Base-by-base conservation (phyloP, 345 rosid species). In the Eucalyptus brandiana region DNA sequence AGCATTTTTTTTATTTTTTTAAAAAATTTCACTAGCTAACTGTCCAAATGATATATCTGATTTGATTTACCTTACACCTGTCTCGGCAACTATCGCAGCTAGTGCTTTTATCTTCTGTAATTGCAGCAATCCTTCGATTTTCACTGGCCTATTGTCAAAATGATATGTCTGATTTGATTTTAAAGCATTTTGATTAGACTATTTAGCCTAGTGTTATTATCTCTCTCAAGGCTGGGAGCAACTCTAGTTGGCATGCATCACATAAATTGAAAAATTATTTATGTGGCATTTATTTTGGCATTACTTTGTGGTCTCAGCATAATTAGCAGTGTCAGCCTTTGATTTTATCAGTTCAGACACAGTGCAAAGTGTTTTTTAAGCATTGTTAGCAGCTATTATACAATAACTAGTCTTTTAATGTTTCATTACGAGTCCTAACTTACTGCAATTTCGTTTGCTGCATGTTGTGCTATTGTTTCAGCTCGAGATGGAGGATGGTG, bases 401-500 rank as follows among this genome's bases (percentile, higher is more conserved):
- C 8, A 23, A 9, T 40, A 76, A 76, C 30, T 37, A 76, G 83
- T 21, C 83, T 37, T 37, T 76, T 26, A 76, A 76, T 40, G 16
- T 23, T 21, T 76, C 26, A 76, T 76, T 76, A 21, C 9, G 23
- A 37, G 28, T 40, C 12, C 83, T 76, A 21, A 76, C 81, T 76
- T 40, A 11, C 83, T 86, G 42, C 87, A 21, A 30, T 65, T 72
- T 44, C 2, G 2, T 60, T 14, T 83, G 48, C 15, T 16, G 24
- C 28, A 76, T 76, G 26, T 19, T 28, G 19, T 53, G 45, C 8
- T 28, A 34, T 58, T 14, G 7, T 44, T 87, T 26, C 86, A 97
- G 99, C 96, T 97, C 34, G 99, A 96, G 32, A 97, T 97, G 99
- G 98, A 97, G 91, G 99, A 97, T 85, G 99, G 98, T 58, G 99